Evolutionary conservation across 208 protist species (phyloP), one percentile per base, ranked within the genome.

Genomic region (Balamuthia mandrillaris): DNA sequence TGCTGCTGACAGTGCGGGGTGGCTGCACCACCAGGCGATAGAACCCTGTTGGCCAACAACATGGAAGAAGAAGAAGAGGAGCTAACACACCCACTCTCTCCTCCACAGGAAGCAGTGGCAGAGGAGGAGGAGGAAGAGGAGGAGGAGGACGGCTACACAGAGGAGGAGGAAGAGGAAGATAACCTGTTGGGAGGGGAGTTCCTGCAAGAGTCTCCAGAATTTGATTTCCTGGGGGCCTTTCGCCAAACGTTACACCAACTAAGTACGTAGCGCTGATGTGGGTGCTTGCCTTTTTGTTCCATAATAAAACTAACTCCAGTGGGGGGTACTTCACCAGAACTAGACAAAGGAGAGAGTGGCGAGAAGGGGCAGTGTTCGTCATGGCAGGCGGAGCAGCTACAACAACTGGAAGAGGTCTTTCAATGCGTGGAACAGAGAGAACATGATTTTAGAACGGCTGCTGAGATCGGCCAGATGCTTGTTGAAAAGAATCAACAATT

Each of bases 401-500:
- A 68, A 18, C n/a, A 41, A 3, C 60, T 68, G 4, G 60, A 68
- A 35, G 24, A 5, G 3, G 60, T 35, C n/a, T 68, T 44, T 18
- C 3, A n/a, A 6, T 44, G 35, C 33, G 60, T 35, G n/a, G 35
- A 35, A 27, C 33, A 68, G 18, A 27, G 60, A 27, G 60, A 68
- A 35, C n/a, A 68, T 18, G 60, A 68, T 35, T 68, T 68, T 35
- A 68, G 42, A 35, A 68, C 60, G 29, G 60, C 60, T 4, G 60
- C 60, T 3, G 60, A 68, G 60, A 68, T 68, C 33, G 60, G 60
- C 4, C 60, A 68, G 60, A 68, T 68, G 60, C 33, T 68, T 27
- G 60, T 68, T 10, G 33, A 68, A n/a, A 68, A 68, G 60, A 68
- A 68, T n/a, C 60, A 68, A 18, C 60, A 68, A 35, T 35, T 68